These are phyloP conservation scores for Blastobotrys muscicola DNA, from an alignment of 805 yeast species.

Conservation along the genomic window DNA sequence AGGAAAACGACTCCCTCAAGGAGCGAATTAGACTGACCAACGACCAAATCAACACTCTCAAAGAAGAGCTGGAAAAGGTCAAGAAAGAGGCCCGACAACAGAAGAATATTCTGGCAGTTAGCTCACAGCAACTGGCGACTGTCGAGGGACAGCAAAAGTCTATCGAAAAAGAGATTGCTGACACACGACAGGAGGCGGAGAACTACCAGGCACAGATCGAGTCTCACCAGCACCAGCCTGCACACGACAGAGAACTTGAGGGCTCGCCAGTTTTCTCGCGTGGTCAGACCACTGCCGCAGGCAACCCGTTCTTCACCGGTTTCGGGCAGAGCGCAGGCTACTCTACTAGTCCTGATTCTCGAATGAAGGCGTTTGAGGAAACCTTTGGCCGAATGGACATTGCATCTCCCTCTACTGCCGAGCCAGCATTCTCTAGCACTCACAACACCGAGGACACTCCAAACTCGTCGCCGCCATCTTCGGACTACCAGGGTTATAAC, in stretches of 20 bases:
- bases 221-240: conserved; percentile 1
- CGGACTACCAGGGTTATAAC: conserved; percentile 18
- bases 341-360: conserved; percentile 2
- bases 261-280: conserved; percentile 3
- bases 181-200: conserved; percentile 25
- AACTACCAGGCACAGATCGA: conserved; percentile 33
- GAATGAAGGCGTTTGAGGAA: conserved; percentile 17
- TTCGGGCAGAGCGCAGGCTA: neutral
- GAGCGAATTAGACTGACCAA: conserved; percentile 60
- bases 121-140: conserved; percentile 59
- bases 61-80: conserved; percentile 44
- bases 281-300: neutral
- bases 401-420: conserved; percentile 21
- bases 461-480: conserved; percentile 22
- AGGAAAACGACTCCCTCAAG: conserved; percentile 52
- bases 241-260: neutral
- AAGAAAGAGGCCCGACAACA: conserved; percentile 51
- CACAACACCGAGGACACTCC: conserved; percentile 22
- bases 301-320: conserved; percentile 10
- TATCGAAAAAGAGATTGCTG: conserved; percentile 19
- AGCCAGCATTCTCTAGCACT: conserved; percentile 17
- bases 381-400: conserved; percentile 16
- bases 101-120: conserved; percentile 52
- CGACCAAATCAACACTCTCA: conserved; percentile 53
- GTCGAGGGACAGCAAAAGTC: conserved; percentile 39